Percentiles rank a stretch among this genome's conserved stretches.
These are phyloP conservation scores for Saraca asoca DNA, from an alignment of 331 rosid genomes.

Conservation along the genomic window DNA sequence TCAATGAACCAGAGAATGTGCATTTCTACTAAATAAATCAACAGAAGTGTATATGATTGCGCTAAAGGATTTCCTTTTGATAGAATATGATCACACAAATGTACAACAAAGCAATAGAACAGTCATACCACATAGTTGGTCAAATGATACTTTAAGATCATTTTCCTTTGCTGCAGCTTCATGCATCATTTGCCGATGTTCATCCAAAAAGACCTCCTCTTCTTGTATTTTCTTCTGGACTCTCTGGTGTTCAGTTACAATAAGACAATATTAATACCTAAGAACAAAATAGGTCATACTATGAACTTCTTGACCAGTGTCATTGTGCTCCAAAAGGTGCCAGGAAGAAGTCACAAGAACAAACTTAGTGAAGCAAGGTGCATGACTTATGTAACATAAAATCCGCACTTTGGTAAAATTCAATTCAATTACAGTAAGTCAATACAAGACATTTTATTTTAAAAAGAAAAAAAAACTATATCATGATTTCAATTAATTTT, in stretches of 20 bases:
- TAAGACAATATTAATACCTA: conserved; percentile 7
- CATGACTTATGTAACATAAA: conserved; percentile 14
- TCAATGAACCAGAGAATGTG: conserved; percentile 24
- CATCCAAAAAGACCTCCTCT: conserved; percentile 44
- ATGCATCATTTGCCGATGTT: conserved; percentile 40
- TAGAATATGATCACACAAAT: conserved; percentile 2
- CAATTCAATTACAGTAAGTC: too few species aligned
- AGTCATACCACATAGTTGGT: conserved; percentile 66
- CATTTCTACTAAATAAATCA: conserved; percentile 26
- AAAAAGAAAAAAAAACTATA: too few species aligned
- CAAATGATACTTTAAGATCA: conserved; percentile 60
- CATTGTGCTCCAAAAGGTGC: neutral
- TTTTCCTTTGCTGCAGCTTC: conserved; percentile 60
- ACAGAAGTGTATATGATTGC: neutral
- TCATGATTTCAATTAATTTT: too few species aligned
- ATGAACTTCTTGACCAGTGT: conserved; percentile 7
- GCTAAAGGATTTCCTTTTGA: neutral
- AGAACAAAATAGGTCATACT: conserved; percentile 10
- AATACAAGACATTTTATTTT: too few species aligned
- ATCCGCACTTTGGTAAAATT: too few species aligned
- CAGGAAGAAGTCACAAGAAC: conserved; percentile 9
- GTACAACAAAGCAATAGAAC: conserved; percentile 28
- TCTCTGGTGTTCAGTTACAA: conserved; percentile 50
- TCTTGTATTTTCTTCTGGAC: conserved; percentile 48
- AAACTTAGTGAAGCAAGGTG: conserved; percentile 13